phyloP scores from a whole-genome alignment of 2,329 filamentous ascomycete genomes.

The Berkeleyomyces rouxiae region DNA sequence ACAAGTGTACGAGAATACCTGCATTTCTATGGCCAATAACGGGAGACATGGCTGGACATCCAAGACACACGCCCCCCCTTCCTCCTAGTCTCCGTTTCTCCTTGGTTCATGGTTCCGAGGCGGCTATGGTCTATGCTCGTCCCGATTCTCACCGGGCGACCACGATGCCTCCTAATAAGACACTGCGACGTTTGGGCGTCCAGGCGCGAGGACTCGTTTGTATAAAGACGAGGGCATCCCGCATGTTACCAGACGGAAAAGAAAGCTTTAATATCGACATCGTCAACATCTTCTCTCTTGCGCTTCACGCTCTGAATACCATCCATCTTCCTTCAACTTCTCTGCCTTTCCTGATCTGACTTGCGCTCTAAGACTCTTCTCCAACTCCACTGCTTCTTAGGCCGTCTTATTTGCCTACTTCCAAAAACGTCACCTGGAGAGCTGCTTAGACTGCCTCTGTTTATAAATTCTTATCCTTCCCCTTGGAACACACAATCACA shows the following conservation, averaged over 20 bases:
- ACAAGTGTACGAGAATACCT: too few relatives aligned
- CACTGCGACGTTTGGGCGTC: neutral
- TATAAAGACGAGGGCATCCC: constrained; percentile 10
- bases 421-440: neutral
- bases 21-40: neutral
- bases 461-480: neutral
- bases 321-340: neutral
- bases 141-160: neutral
- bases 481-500: neutral
- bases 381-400: neutral
- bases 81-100: neutral
- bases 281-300: neutral
- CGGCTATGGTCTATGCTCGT: neutral
- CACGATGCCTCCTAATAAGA: neutral
- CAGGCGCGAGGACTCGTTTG: neutral
- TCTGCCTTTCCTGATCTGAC: neutral
- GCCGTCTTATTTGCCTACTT: neutral
- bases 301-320: neutral
- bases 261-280: constrained; percentile 1
- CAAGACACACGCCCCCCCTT: neutral
- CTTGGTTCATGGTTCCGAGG: constrained; percentile 1
- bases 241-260: neutral
- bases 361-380: neutral
- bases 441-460: neutral
- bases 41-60: neutral